phyloP scores from a whole-genome alignment of 1,139 yeast genomes.

The Debaryomyces singareniensis region DNA sequence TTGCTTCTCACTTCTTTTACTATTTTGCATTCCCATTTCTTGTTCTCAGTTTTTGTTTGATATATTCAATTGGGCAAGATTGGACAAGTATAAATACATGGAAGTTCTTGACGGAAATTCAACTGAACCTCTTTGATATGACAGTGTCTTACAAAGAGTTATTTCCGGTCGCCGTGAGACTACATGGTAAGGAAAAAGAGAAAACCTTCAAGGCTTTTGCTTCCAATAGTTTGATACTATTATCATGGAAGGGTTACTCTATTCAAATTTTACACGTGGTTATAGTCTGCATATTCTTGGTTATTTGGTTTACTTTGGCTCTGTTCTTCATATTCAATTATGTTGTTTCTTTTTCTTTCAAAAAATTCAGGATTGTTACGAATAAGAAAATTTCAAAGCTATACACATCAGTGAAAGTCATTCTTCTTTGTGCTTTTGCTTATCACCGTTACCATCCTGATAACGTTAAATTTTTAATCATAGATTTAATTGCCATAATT shows the following conservation, averaged over 20 bases:
- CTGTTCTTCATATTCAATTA: constrained; percentile 28
- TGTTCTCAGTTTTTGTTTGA: constrained; percentile 33
- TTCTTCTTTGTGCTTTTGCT: constrained; percentile 41
- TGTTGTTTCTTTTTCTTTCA: constrained; percentile 15
- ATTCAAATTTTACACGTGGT: constrained; percentile 11
- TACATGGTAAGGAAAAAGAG: too few relatives aligned
- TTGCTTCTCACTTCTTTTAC: constrained; percentile 25
- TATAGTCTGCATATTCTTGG: constrained; percentile 26
- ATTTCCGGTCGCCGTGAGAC: constrained; percentile 7
- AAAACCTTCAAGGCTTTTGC: too few relatives aligned
- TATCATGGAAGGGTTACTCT: too few relatives aligned
- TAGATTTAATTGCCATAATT: constrained; percentile 27
- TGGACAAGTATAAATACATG: constrained; percentile 9
- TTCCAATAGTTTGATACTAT: too few relatives aligned
- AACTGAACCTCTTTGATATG: constrained; percentile 19
- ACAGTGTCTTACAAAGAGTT: constrained; percentile 19
- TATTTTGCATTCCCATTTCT: constrained; percentile 42
- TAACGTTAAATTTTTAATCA: constrained; percentile 28
- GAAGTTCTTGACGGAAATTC: constrained; percentile 13
- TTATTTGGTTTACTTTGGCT: constrained; percentile 25
- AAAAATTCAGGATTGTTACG: constrained; percentile 9
- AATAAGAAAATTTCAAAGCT: constrained; percentile 26
- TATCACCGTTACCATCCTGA: constrained; percentile 42
- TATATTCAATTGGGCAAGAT: constrained; percentile 17
- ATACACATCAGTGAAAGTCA: constrained; percentile 42